A percentile compares a stretch with the other conserved stretches of the same genome.
These are phyloP conservation scores for Pseudofabraea citricarpa DNA, from an alignment of 2,329 filamentous ascomycete species.

Conservation along the genomic window DNA sequence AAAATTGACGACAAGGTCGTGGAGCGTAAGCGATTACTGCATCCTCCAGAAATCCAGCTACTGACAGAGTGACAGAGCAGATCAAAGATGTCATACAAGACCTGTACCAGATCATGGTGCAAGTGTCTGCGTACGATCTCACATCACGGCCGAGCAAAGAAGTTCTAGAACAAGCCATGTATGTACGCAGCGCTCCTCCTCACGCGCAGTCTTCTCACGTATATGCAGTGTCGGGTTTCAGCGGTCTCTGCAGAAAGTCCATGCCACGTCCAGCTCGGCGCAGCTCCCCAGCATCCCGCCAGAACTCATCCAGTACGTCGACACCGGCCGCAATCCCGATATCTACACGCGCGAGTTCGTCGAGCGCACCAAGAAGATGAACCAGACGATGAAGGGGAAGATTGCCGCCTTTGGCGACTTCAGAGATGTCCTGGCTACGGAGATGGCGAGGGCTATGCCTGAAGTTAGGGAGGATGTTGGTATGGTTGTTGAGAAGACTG, in stretches of 20 bases:
- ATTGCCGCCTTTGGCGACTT: conserved; percentile 55
- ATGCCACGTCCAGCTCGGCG: conserved; percentile 34
- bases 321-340: conserved; percentile 67
- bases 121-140: conserved; percentile 56
- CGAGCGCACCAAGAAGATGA: conserved; percentile 60
- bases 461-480: conserved; percentile 25
- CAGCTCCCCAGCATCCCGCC: conserved; percentile 50
- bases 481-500: conserved; percentile 21
- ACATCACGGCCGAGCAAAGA: conserved; percentile 43
- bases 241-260: conserved; percentile 33
- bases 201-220: too few relatives aligned
- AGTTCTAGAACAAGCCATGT: conserved; percentile 51
- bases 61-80: conserved; percentile 38
- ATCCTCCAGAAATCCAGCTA: not conserved
- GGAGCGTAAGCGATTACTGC: conserved; percentile 25
- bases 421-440: conserved; percentile 52
- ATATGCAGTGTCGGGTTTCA: conserved; percentile 38
- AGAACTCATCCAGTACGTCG: conserved; percentile 64
- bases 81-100: conserved; percentile 60
- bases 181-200: too few relatives aligned
- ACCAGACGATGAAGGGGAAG: conserved; percentile 65
- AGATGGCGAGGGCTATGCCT: conserved; percentile 25
- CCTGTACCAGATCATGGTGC: conserved; percentile 59
- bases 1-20: conserved; percentile 30
- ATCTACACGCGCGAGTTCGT: conserved; percentile 73